Evolutionary conservation across 768 basidiomycete genomes (phyloP).

Genomic region (Sporobolomyces phaffii): DNA sequence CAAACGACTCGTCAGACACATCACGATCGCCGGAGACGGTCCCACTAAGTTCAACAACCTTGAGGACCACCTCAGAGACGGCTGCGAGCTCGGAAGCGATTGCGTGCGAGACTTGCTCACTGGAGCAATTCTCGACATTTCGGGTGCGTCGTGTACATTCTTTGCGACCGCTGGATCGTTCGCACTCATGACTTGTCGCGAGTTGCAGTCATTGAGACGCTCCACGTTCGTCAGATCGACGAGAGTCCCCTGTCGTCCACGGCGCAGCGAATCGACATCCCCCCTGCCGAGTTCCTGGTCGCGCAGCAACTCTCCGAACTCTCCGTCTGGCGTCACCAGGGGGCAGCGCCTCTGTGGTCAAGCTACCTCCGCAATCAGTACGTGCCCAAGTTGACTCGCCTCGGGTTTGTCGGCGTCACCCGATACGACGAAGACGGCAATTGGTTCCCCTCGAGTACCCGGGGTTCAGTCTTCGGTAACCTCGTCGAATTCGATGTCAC

Average conservation of each 20-base stretch:
- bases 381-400: not conserved
- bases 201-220: not conserved
- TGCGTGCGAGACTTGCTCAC: not conserved
- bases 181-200: too few species aligned
- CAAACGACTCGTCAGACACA: not conserved
- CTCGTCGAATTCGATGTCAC: too few species aligned
- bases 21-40: not conserved
- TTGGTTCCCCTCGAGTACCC: too few species aligned
- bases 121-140: not conserved
- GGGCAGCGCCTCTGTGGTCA: not conserved
- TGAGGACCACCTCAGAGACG: not conserved
- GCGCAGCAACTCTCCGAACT: not conserved
- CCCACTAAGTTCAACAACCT: not conserved
- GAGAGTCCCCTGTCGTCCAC: too few species aligned
- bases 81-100: not conserved
- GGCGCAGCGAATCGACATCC: not conserved
- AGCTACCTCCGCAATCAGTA: not conserved
- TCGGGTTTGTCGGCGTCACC: not conserved
- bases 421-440: too few species aligned
- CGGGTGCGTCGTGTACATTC: too few species aligned
- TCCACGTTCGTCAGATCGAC: not conserved
- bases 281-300: not conserved
- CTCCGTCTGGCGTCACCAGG: not conserved
- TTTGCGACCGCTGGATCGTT: too few species aligned
- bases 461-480: too few species aligned